Percentiles rank a stretch among this genome's conserved stretches.
phyloP scores from a whole-genome alignment of 1,139 yeast species.

The Protomyces lactucae-debilis region DNA sequence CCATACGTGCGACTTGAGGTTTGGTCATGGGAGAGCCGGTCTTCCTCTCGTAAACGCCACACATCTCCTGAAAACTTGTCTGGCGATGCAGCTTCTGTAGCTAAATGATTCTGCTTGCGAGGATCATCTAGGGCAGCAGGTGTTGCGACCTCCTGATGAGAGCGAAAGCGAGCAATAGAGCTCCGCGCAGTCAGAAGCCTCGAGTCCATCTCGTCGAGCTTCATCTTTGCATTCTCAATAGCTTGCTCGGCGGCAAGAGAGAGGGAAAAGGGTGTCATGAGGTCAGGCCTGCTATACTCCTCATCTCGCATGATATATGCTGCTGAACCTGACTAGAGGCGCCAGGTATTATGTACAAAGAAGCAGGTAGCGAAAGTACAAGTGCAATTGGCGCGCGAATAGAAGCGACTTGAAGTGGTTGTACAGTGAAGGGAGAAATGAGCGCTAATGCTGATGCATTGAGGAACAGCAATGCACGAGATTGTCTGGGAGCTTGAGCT shows the following conservation, averaged over 20 bases:
- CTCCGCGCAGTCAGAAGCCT: conserved; percentile 6
- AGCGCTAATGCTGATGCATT: no score
- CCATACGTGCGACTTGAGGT: not conserved
- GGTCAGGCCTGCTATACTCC: conserved; percentile 7
- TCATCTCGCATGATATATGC: not conserved
- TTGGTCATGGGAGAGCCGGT: not conserved
- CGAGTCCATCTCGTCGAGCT: conserved; percentile 23
- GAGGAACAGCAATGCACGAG: no score
- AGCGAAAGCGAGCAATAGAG: conserved; percentile 5
- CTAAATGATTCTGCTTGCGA: no score
- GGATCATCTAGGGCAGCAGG: no score
- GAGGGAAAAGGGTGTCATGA: conserved; percentile 25
- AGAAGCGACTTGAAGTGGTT: no score
- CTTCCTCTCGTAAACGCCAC: not conserved
- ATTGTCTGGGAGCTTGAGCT: no score
- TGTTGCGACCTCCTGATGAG: not conserved
- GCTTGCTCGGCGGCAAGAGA: conserved; percentile 22
- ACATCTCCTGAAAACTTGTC: not conserved
- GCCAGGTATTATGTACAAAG: no score
- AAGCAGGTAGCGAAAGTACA: no score
- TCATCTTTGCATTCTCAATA: conserved; percentile 15
- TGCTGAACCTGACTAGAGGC: no score
- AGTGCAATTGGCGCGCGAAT: no score
- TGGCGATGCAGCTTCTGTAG: not conserved
- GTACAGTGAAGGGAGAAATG: no score